Conservation (phyloP, 495 filamentous ascomycete species). For the Hypoxylon perforatum region DNA sequence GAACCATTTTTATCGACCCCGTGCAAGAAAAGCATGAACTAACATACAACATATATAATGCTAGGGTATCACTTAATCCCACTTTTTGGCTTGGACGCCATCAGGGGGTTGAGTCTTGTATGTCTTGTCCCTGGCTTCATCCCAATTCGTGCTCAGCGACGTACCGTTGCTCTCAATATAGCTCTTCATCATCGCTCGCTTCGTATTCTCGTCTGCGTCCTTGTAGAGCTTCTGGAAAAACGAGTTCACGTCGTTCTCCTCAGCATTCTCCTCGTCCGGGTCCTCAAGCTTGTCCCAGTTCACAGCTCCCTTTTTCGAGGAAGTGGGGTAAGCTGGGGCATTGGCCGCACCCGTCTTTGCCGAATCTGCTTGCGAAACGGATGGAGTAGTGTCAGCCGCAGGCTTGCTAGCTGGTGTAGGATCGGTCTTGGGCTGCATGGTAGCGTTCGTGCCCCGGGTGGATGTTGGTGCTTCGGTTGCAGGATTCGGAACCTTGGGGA, state of each 20-base stretch:
- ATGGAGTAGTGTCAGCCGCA: constrained; percentile 44
- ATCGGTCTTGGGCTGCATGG: constrained; percentile 14
- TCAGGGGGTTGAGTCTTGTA: constrained; percentile 82
- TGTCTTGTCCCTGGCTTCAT: constrained; percentile 77
- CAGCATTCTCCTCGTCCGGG: constrained; percentile 59
- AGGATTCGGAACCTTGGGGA: constrained; percentile 10
- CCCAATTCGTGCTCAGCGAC: constrained; percentile 92
- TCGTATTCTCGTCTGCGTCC: constrained; percentile 79
- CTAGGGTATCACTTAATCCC: constrained; percentile 52
- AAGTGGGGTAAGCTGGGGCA: constrained; percentile 84
- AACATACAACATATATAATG: constrained; percentile 19
- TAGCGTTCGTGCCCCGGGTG: not conserved
- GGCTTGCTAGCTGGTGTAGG: constrained; percentile 41
- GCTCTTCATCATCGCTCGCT: constrained; percentile 97
- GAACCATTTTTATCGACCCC: not conserved
- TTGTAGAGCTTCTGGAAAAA: constrained; percentile 96
- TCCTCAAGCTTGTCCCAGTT: constrained; percentile 85
- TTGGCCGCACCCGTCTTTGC: constrained; percentile 23
- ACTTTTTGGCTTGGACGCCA: constrained; percentile 79
- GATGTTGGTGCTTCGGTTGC: constrained; percentile 19
- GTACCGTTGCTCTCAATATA: constrained; percentile 94
- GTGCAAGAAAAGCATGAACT: constrained; percentile 12
- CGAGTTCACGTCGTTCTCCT: constrained; percentile 76
- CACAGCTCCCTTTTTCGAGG: constrained; percentile 83
- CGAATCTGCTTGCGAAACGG: constrained; percentile 21